Evolutionary conservation across 192 early-diverging fungal genomes (phyloP).

Genomic region (Obelidium mucronatum): DNA sequence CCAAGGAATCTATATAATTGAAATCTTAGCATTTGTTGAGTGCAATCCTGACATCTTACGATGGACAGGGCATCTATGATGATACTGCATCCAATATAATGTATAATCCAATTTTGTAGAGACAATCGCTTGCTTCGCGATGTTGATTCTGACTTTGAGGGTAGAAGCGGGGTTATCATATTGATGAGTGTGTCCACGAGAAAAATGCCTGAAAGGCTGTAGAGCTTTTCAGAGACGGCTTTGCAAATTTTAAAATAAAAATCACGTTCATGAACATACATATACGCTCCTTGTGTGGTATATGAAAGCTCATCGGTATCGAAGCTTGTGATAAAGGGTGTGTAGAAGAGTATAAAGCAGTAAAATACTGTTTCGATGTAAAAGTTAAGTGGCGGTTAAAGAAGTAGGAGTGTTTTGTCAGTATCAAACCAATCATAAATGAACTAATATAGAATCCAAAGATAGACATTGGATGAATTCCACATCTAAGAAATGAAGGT

Average conservation of each 20-base stretch:
- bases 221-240: background rate
- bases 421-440: background rate
- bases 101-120: background rate
- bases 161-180: background rate
- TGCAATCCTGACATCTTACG: background rate
- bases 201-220: background rate
- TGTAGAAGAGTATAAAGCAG: too few species aligned
- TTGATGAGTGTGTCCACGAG: background rate
- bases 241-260: too few species aligned
- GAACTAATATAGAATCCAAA: background rate
- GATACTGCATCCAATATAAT: background rate
- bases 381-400: background rate
- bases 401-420: too few species aligned
- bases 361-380: too few species aligned
- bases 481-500: too few species aligned
- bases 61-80: background rate
- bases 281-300: too few species aligned
- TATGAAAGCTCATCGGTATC: too few species aligned
- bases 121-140: background rate
- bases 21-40: background rate
- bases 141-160: background rate
- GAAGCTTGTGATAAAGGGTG: too few species aligned
- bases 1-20: constrained; percentile 19
- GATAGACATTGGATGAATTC: background rate
- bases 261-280: too few species aligned